Evolutionary conservation across 1,284 basidiomycete genomes (phyloP).

Genomic region (Tilletia horrida): DNA sequence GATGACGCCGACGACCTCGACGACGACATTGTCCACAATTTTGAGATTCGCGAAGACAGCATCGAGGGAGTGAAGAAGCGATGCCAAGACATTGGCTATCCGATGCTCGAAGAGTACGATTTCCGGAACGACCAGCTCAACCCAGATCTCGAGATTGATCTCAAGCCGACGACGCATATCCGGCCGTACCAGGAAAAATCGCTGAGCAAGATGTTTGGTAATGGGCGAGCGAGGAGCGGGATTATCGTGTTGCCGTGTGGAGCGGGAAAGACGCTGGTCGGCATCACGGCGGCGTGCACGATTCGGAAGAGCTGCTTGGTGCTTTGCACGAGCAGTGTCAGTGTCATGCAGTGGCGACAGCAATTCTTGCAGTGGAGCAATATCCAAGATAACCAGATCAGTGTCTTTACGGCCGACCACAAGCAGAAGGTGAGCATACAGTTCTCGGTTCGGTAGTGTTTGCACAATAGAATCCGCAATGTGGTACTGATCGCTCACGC

Average conservation of each 20-base stretch:
- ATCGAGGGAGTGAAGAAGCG: conserved; percentile 54
- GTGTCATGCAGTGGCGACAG: conserved; percentile 54
- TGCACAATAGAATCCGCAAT: not conserved
- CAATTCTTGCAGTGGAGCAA: conserved; percentile 55
- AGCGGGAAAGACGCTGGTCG: conserved; percentile 96
- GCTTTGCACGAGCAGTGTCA: conserved; percentile 64
- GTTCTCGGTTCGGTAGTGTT: not conserved
- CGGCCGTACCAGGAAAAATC: conserved; percentile 55
- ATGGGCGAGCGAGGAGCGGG: conserved; percentile 64
- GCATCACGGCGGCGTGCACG: conserved; percentile 97
- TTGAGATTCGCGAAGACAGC: conserved; percentile 50
- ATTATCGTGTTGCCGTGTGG: conserved; percentile 99
- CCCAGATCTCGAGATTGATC: conserved; percentile 53
- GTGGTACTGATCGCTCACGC: too few species aligned
- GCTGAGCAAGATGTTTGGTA: conserved; percentile 55
- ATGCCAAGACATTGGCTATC: conserved; percentile 53
- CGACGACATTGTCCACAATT: conserved; percentile 53
- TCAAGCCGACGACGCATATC: conserved; percentile 54
- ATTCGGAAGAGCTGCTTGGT: conserved; percentile 99
- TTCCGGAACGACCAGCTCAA: conserved; percentile 54
- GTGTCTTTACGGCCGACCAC: conserved; percentile 52
- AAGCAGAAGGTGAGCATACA: conserved; percentile 45
- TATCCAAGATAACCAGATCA: conserved; percentile 54
- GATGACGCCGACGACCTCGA: conserved; percentile 52
- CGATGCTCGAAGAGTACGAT: conserved; percentile 55